Base-by-base conservation (phyloP, 1,284 basidiomycete species). In the Tilletia walkeri region DNA sequence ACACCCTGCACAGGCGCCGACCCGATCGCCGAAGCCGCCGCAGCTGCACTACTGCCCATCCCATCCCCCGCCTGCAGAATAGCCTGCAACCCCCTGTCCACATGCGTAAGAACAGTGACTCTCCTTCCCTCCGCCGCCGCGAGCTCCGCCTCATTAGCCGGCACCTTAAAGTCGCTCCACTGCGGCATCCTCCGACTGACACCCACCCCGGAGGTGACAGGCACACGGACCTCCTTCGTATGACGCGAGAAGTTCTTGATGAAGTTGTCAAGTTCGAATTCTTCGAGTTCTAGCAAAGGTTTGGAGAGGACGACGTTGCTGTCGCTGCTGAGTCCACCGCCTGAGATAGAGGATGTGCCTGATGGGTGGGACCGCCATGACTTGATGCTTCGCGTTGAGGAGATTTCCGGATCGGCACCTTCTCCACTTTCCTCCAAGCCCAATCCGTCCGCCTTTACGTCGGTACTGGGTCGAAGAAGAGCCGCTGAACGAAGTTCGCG, bases 111-210 rank as follows among this genome's bases (percentile, higher is more conserved):
- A 14, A 74, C 72, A 9, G 69, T 73, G 53, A 74, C 67, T 34
- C 61, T 49, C 66, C 70, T 70, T 14, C 73, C 73, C 41, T 69
- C 48, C 36, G 56, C 56, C 16, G 76, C 18, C 70, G 73, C 14
- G 73, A 76, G 14, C 72, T 72, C 72, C 70, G 73, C 45, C 63
- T 76, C 79, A 24, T 75, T 73, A 0, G 79, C 75, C 2, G 79
- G 76, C 41, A 82, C 76, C 6, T 72, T 72, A 70, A 83, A 83
- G 70, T 83, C 82, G 34, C 75, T 73, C 81, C 81, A 82, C 48
- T 78, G 72, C 10, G 82, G 82, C 80, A 83, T 81, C 36, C 82
- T 70, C 34, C 75, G 70, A 3, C 68, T 63, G 3, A 72, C 61
- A 6, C 20, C 30, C 2, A 71, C 54, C 20, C 20, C 30, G 20